Base-by-base conservation (phyloP, 2,329 filamentous ascomycete genomes). In the Didymella segeticola region DNA sequence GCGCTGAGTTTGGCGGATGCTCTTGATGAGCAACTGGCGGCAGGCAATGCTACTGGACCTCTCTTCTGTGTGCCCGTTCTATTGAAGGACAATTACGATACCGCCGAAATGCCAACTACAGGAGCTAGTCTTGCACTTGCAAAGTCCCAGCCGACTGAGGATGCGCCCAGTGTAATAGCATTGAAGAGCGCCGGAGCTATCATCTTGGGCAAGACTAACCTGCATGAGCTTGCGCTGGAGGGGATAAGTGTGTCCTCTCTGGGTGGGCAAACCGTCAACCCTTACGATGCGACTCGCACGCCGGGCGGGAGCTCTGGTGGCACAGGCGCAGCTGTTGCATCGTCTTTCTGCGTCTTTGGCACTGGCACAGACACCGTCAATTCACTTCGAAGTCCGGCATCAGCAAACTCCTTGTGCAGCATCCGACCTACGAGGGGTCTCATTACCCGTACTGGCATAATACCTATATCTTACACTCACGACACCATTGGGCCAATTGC, bases 221-320 rank as follows among this genome's bases (percentile, higher is more conserved):
- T 88, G 20, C 85, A 88, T 60, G 85, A 88, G 67, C 75, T 89
- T 43, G 86, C 86, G 0, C 74, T 88, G 0, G 85, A 89, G 63
- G 86, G 86, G 0, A 75, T 88, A 31, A 82, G 80, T 1, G 84
- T 86, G 1, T 88, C 85, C 0, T 87, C 83, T 0, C 67, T 86
- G 0, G 85, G 84, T 11, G 86, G 86, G 0, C 86, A 89, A 69
- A 87, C 86, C 0, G 67, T 83, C 56, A 89, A 89, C 66, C 85
- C 86, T 0, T 90, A 91, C 60, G 86, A 90, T 67, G 69, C 76
- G 1, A 79, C 78, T 0, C 81, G 88, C n/a, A 89, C 86, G 0
- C 86, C 86, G 0, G 86, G 86, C 3, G 86, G 86, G 1, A 86
- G 82, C 37, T 86, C 83, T 25, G 86, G 86, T 10, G 86, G 86